A percentile compares a stretch with the other conserved stretches of the same genome.
Conservation (phyloP, 495 filamentous ascomycete species). For the Neurospora hispaniola region DNA sequence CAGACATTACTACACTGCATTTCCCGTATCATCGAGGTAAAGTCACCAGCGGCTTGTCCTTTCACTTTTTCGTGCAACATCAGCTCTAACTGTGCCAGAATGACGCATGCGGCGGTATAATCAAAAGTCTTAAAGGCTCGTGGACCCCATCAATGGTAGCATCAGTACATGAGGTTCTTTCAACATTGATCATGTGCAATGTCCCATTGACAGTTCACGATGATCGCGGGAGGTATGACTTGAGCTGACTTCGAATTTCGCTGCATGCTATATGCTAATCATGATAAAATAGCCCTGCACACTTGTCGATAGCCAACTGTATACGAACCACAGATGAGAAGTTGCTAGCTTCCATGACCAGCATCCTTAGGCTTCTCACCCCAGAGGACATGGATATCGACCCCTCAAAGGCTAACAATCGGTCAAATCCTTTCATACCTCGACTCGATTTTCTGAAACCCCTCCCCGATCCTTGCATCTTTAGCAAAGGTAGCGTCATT, state of each 20-base stretch:
- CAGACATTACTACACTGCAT: neutral
- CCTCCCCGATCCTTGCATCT: neutral
- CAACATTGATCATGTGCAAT: neutral
- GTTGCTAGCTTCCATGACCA: neutral
- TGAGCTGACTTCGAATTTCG: neutral
- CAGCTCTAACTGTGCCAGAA: neutral
- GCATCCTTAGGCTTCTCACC: neutral
- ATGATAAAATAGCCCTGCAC: neutral
- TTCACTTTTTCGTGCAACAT: neutral
- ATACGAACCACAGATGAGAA: neutral
- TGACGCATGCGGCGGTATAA: rapidly evolving
- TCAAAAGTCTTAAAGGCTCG: neutral
- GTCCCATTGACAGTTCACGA: neutral
- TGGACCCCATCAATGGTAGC: neutral
- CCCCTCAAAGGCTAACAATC: neutral
- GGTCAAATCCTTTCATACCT: rapidly evolving
- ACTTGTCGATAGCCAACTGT: neutral
- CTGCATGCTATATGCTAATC: neutral
- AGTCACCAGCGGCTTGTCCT: neutral
- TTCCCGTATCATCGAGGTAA: neutral
- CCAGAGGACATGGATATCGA: neutral
- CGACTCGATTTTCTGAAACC: neutral
- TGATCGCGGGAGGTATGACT: neutral
- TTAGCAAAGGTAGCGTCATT: neutral
- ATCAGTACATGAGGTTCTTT: neutral